phyloP scores from a whole-genome alignment of 495 filamentous ascomycete genomes.

The Penicillium pancosmium region DNA sequence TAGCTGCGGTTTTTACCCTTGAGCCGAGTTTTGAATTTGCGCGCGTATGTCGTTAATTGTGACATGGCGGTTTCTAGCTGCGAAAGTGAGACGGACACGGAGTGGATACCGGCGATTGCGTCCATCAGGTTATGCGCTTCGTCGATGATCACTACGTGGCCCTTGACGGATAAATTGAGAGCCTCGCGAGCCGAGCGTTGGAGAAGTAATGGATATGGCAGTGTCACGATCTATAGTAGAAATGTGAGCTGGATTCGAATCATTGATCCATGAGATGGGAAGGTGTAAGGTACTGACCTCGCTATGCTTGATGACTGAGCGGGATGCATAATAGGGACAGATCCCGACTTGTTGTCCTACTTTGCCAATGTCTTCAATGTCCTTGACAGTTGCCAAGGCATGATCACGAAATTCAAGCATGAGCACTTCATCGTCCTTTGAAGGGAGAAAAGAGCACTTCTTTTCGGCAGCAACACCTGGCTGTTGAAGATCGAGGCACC shows the following conservation, averaged over 20 bases:
- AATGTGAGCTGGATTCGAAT: background rate
- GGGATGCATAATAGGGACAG: slow-evolving; percentile 95
- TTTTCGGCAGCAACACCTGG: slow-evolving; percentile 63
- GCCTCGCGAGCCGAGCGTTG: slow-evolving; percentile 90
- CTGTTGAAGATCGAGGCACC: slow-evolving; percentile 91
- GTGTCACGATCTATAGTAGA: slow-evolving; percentile 74
- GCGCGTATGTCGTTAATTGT: slow-evolving; percentile 79
- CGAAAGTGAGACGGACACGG: slow-evolving; percentile 68
- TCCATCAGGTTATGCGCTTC: slow-evolving; percentile 99
- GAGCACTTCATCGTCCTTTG: slow-evolving; percentile 68
- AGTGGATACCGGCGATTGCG: slow-evolving; percentile 85
- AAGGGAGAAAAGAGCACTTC: slow-evolving; percentile 80
- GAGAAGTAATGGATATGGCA: slow-evolving; percentile 89
- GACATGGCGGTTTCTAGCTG: slow-evolving; percentile 72
- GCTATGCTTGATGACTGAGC: slow-evolving; percentile 76
- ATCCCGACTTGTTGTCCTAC: slow-evolving; percentile 79
- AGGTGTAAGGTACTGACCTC: slow-evolving; percentile 53
- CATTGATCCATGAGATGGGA: background rate
- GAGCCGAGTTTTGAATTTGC: slow-evolving; percentile 82
- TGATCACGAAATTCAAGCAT: slow-evolving; percentile 87
- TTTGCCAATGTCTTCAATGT: slow-evolving; percentile 87
- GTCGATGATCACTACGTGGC: slow-evolving; percentile 89
- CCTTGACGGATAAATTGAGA: slow-evolving; percentile 80
- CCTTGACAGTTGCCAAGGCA: slow-evolving; percentile 78
- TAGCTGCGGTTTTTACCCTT: slow-evolving; percentile 94